Base-by-base conservation (phyloP, 78 protist species). In the Reticulomyxa filosa region DNA sequence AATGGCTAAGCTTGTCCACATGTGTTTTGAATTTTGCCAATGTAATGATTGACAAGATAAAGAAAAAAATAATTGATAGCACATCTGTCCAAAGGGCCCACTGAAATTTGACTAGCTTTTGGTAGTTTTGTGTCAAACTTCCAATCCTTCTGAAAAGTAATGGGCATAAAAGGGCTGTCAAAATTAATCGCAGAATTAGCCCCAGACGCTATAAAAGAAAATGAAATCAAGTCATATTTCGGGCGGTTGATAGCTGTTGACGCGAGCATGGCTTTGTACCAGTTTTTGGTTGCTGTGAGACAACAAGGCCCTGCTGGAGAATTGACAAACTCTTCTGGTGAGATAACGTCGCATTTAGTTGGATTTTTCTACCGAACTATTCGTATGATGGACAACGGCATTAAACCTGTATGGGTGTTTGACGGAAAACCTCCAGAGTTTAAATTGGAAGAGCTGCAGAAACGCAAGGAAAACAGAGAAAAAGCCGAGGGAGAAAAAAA, bases 381-480 rank as follows among this genome's bases (percentile, higher is more conserved):
- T n/a, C 77, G 88, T n/a, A 68, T 95, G 82, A 35, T 95, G 20
- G 78, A 75, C 20, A 75, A 64, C 33, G 98, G 98, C 17, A 67
- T 95, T 55, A 93, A 93, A 17, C 98, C 98, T 25, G 77, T 89
- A 2, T 95, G 76, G 46, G 99, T 95, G 37, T 95, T 95, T 62
- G 99, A 95, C 46, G 99, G 99, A 10, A 77, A 65, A 51, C 85
- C 99, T 27, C 98, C 98, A 3, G 79, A 52, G 6, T 20, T 89
- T 51, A 95, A 95, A 73, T 25, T 74, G 33, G 90, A 78, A 17
- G 98, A 84, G 83, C 86, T 94, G 32, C 85, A 46, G 20, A 83
- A 82, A 46, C 71, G 99, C 26, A 51, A 46, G 17, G 92, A 76
- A 67, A 13, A 66, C 13, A 52, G 84, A 32, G 74, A 73, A 27